Evolutionary conservation across 805 yeast genomes (phyloP).

Genomic region (Nakazawaea siamensis): DNA sequence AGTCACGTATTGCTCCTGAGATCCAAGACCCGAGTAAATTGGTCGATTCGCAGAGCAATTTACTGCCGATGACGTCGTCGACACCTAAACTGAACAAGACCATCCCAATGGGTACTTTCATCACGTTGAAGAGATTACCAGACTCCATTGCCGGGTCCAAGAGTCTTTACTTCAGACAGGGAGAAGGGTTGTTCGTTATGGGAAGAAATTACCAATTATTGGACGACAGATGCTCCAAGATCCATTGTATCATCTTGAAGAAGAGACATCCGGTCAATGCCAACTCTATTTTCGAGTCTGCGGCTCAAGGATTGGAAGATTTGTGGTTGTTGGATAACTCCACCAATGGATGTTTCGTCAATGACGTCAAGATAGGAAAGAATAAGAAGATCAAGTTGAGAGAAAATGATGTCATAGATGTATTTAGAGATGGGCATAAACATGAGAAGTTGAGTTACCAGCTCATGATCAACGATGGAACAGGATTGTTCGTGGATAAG

Average conservation of each 20-base stretch:
- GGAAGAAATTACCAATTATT: constrained; percentile 65
- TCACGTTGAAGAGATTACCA: constrained; percentile 45
- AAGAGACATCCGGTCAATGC: constrained; percentile 52
- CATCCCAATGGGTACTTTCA: constrained; percentile 47
- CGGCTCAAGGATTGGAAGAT: constrained; percentile 67
- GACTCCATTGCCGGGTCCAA: constrained; percentile 33
- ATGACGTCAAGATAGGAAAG: constrained; percentile 48
- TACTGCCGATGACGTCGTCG: constrained; percentile 2
- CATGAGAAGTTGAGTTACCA: constrained; percentile 45
- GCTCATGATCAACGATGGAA: constrained; percentile 46
- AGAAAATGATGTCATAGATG: constrained; percentile 57
- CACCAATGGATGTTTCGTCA: constrained; percentile 72
- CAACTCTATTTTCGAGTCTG: constrained; percentile 52
- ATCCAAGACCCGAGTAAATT: constrained; percentile 6
- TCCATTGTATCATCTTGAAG: constrained; percentile 66
- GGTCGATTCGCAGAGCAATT: constrained; percentile 6
- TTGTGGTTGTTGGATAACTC: constrained; percentile 77
- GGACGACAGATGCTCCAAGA: constrained; percentile 75
- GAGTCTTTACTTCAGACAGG: constrained; percentile 57
- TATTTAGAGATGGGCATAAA: constrained; percentile 53
- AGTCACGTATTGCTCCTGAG: constrained; percentile 7
- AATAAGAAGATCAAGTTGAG: constrained; percentile 54
- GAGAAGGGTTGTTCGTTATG: constrained; percentile 55
- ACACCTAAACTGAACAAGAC: constrained; percentile 9
- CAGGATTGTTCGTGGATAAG: constrained; percentile 47